These are phyloP conservation scores for Pseudocercospora eumusae DNA, from an alignment of 2,329 filamentous ascomycete genomes.

Conservation along the genomic window DNA sequence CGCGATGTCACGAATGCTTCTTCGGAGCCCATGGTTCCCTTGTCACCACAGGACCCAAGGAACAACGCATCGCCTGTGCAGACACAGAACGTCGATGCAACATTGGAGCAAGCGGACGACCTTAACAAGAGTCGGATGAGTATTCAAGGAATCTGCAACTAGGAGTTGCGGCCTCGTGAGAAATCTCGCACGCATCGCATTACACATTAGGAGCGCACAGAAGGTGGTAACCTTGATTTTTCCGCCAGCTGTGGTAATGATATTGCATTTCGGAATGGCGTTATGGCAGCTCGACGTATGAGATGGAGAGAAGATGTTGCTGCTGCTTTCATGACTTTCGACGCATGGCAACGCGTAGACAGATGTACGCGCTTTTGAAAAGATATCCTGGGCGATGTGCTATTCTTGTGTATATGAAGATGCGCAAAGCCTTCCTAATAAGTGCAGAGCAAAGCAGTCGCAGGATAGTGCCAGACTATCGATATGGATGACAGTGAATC, in stretches of 20 bases:
- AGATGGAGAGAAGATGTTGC: background rate
- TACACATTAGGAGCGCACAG: background rate
- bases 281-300: background rate
- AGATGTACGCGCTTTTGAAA: background rate
- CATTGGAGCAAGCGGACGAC: background rate
- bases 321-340: background rate
- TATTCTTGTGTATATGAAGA: background rate
- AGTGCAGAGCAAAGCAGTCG: too few species aligned
- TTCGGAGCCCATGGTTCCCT: constrained; percentile 29
- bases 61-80: constrained; percentile 28
- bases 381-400: background rate
- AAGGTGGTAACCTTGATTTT: background rate
- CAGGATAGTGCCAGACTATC: constrained; percentile 6
- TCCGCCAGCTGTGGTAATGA: background rate
- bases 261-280: background rate
- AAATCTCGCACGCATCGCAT: background rate
- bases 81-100: constrained; percentile 7
- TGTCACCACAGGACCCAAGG: constrained; percentile 30
- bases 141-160: constrained; percentile 22
- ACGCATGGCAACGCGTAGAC: background rate
- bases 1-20: constrained; percentile 28
- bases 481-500: constrained; percentile 6
- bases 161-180: constrained; percentile 2
- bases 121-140: constrained; percentile 23
- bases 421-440: background rate